A percentile compares a stretch with the other conserved stretches of the same genome.
These are phyloP conservation scores for Botrytis elliptica DNA, from an alignment of 2,329 filamentous ascomycete species.

Conservation along the genomic window DNA sequence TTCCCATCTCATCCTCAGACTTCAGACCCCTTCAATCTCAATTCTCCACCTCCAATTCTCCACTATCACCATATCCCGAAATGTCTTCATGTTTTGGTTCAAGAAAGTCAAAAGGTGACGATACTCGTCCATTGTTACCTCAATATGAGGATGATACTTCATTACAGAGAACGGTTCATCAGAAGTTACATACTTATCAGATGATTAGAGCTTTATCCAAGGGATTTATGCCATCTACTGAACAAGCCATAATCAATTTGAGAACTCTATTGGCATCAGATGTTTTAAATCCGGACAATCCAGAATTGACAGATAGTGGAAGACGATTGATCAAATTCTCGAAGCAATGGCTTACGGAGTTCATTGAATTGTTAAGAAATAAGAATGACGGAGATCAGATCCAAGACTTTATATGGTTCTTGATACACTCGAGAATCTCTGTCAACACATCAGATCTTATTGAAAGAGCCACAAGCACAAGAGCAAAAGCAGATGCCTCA, in stretches of 20 bases:
- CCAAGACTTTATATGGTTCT: slow-evolving; percentile 87
- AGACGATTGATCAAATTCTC: slow-evolving; percentile 68
- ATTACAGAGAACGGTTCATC: slow-evolving; percentile 73
- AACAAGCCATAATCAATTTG: slow-evolving; percentile 77
- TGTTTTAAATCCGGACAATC: slow-evolving; percentile 71
- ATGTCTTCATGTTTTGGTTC: slow-evolving; percentile 40
- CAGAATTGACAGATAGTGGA: slow-evolving; percentile 75
- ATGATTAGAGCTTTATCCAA: slow-evolving; percentile 79
- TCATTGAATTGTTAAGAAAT: slow-evolving; percentile 76
- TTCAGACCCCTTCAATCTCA: neutral
- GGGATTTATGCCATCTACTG: slow-evolving; percentile 90
- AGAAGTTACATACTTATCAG: slow-evolving; percentile 92
- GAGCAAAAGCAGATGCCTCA: slow-evolving; percentile 67
- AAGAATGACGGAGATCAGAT: slow-evolving; percentile 86
- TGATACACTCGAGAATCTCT: slow-evolving; percentile 69
- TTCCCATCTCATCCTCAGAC: neutral
- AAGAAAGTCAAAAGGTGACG: slow-evolving; percentile 35
- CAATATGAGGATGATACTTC: slow-evolving; percentile 79
- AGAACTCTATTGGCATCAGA: slow-evolving; percentile 76
- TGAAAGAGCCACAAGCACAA: slow-evolving; percentile 58
- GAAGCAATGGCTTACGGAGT: slow-evolving; percentile 71
- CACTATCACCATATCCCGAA: slow-evolving; percentile 17
- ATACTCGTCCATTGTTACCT: slow-evolving; percentile 69
- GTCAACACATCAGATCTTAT: slow-evolving; percentile 66
- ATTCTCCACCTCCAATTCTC: neutral